Conservation (phyloP, 75 land plant genomes). For the Larix kaempferi region DNA sequence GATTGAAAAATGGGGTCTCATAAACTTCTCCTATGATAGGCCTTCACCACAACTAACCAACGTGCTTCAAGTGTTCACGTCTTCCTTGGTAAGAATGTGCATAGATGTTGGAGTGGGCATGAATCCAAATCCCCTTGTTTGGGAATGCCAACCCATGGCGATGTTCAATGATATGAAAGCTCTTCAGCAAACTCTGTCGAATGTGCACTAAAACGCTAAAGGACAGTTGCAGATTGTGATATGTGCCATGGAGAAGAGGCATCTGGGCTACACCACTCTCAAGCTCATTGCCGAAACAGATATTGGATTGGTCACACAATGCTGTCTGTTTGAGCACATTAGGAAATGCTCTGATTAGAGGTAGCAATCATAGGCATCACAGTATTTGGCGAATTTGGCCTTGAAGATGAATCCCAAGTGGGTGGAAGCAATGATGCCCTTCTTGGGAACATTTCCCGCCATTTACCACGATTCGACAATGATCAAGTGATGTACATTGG, state of each 20-base stretch:
- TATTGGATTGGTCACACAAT: constrained; percentile 64
- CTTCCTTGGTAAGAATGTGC: constrained; percentile 6
- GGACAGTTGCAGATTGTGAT: constrained; percentile 34
- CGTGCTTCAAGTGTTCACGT: not conserved
- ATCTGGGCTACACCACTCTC: constrained; percentile 50
- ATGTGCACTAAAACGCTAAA: not conserved
- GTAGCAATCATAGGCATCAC: not conserved
- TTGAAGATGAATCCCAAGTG: constrained; percentile 61
- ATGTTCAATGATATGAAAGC: constrained; percentile 9
- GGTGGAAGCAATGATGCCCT: constrained; percentile 57
- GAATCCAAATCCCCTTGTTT: constrained; percentile 7
- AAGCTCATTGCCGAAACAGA: constrained; percentile 53
- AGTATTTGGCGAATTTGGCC: constrained; percentile 55
- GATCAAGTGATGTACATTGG: constrained; percentile 47
- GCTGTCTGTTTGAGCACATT: constrained; percentile 29
- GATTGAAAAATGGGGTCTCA: constrained; percentile 43
- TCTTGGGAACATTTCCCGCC: not conserved
- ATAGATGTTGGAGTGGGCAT: constrained; percentile 20
- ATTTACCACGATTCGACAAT: not conserved
- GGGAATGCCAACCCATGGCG: not conserved
- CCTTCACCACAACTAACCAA: not conserved
- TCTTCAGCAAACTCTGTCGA: constrained; percentile 19
- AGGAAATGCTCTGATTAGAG: constrained; percentile 7
- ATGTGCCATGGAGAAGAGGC: constrained; percentile 40
- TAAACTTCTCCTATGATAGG: constrained; percentile 21